Base-by-base conservation (phyloP, 1,139 yeast genomes). In the Geotrichum histeridarum region DNA sequence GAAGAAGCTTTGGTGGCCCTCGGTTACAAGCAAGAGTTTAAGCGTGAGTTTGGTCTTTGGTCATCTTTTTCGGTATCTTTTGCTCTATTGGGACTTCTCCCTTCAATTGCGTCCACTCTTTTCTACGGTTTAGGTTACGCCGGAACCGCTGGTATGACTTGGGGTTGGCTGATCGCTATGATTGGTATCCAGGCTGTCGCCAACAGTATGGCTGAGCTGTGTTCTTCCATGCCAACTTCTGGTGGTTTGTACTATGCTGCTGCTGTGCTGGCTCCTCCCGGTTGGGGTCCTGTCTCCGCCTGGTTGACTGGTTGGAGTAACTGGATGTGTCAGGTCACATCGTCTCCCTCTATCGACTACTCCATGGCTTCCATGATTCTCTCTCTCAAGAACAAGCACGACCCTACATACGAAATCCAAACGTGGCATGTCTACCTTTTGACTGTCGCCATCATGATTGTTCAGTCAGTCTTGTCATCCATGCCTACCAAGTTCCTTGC, bases 1-100 rank as follows among this genome's bases (percentile, higher is more conserved):
- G 68, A 64, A 51, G 65, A 61, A 33, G 65, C 61, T 11, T 59
- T 66, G 48, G 66, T 58, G 2, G 84, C 85, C 15, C 74, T 84
- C 63, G 93, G 93, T 44, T 85, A 85, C 66, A 82, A 82, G 64
- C 87, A 81, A 61, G 91, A 85, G 64, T 81, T 85, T 67, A 80
- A 80, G 64, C 79, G 93, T 67, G 68, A 66, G 53, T 82, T 83
- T 59, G 76, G 81, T 4, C 66, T 82, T 30, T 77, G 81, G 73
- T 76, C 86, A 2, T 77, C 83, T 0, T 83, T 84, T 62, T 78
- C 84, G 12, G 87, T 83, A 8, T 81, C 87, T 4, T 84, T 84
- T 67, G 80, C 87, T 4, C 84, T 84, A 38, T 71, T 84, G 51
- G 90, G 90, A 5, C 73, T 84, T 45, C 72, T 84, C 49, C 89